phyloP scores from a whole-genome alignment of 1,284 basidiomycete species.

The Xanthoconium separans region DNA sequence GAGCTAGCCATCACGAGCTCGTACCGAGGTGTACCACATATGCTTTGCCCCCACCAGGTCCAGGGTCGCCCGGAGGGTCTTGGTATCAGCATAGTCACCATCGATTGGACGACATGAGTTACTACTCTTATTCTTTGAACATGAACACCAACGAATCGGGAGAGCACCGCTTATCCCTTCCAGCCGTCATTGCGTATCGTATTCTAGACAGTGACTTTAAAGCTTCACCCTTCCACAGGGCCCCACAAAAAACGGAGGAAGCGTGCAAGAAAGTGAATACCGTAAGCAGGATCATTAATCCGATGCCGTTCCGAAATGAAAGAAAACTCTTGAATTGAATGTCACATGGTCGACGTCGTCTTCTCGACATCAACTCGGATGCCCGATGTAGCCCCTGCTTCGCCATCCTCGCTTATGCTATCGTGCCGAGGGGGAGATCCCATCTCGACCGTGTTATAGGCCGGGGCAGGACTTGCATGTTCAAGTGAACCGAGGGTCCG shows the following conservation, averaged over 20 bases:
- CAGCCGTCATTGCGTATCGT: slow-evolving; percentile 11
- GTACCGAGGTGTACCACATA: no score
- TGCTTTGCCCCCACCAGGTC: no score
- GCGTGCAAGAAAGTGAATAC: slow-evolving; percentile 25
- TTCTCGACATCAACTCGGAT: slow-evolving; percentile 69
- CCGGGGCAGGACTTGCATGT: slow-evolving; percentile 47
- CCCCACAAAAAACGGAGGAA: slow-evolving; percentile 6
- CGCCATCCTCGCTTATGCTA: slow-evolving; percentile 37
- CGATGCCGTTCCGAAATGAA: slow-evolving; percentile 24
- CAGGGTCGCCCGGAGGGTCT: no score
- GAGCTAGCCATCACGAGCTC: no score
- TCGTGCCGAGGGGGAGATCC: slow-evolving; percentile 36
- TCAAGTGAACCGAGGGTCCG: slow-evolving; percentile 33
- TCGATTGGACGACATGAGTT: background rate
- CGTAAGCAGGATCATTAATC: slow-evolving; percentile 25
- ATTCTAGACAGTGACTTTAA: slow-evolving; percentile 21
- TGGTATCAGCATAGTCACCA: no score
- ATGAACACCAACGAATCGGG: slow-evolving; percentile 8
- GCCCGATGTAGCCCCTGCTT: slow-evolving; percentile 37
- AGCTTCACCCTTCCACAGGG: slow-evolving; percentile 2
- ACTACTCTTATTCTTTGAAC: background rate
- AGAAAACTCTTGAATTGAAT: slow-evolving; percentile 6
- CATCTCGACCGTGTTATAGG: slow-evolving; percentile 52
- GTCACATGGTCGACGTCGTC: slow-evolving; percentile 50
- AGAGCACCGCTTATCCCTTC: slow-evolving; percentile 20